Percentiles rank a stretch among this genome's conserved stretches.
Evolutionary conservation across 352 stramenopile species (phyloP).

Genomic region (Peronospora farinosa): DNA sequence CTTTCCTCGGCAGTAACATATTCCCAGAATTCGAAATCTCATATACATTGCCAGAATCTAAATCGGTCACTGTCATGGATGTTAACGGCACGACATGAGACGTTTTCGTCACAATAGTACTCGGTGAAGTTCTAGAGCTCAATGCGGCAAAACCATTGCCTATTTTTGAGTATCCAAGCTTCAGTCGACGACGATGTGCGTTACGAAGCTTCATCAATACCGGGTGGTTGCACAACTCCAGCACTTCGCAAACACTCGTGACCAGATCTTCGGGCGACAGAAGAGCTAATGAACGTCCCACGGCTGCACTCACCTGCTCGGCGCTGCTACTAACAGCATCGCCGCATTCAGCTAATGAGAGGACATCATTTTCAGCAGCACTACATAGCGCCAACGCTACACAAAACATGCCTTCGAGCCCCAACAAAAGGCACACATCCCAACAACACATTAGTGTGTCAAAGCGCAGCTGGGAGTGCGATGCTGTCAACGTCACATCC

Average conservation of each 20-base stretch:
- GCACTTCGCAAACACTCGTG: conserved; percentile 73
- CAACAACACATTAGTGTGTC: conserved; percentile 72
- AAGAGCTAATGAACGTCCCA: conserved; percentile 44
- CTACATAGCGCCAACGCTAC: conserved; percentile 67
- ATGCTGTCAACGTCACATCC: conserved; percentile 71
- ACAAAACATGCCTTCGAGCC: conserved; percentile 75
- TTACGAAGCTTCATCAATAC: conserved; percentile 77
- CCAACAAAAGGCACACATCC: conserved; percentile 75
- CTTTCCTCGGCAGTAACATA: conserved; percentile 41
- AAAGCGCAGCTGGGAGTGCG: conserved; percentile 62
- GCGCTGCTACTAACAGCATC: conserved; percentile 33
- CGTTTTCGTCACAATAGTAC: conserved; percentile 8
- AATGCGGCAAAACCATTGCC: conserved; percentile 19
- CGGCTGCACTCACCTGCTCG: conserved; percentile 58
- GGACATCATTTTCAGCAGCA: conserved; percentile 48
- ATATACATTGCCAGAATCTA: conserved; percentile 70
- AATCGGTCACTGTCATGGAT: conserved; percentile 58
- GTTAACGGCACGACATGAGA: background rate
- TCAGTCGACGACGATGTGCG: conserved; percentile 54
- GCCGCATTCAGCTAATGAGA: conserved; percentile 27
- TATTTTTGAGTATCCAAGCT: conserved; percentile 37
- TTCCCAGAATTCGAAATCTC: conserved; percentile 54
- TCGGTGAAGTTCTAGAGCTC: conserved; percentile 1
- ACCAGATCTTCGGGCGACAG: conserved; percentile 57
- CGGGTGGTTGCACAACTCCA: conserved; percentile 68